Percentiles rank a stretch among this genome's conserved stretches.
Evolutionary conservation across 1,284 basidiomycete genomes (phyloP).

Genomic region (Phlebopus sp.): DNA sequence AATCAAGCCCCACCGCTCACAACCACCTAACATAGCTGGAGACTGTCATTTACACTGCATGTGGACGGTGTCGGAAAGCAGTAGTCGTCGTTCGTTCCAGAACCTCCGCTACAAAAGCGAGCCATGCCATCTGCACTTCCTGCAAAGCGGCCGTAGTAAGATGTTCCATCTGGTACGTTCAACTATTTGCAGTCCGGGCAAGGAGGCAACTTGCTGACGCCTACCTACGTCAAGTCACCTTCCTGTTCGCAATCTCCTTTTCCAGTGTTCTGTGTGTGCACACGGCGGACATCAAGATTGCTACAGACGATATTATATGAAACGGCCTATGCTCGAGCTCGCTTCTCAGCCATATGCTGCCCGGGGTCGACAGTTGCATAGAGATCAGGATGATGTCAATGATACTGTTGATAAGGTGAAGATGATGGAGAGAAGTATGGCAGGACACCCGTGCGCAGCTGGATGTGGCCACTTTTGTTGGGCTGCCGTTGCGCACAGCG

Average conservation of each 20-base stretch:
- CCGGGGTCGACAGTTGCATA: constrained; percentile 25
- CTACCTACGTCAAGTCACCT: constrained; percentile 52
- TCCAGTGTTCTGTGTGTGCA: constrained; percentile 68
- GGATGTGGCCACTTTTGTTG: constrained; percentile 68
- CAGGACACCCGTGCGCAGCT: constrained; percentile 58
- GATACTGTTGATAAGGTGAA: constrained; percentile 6
- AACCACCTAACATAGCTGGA: constrained; percentile 44
- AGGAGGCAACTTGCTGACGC: constrained; percentile 5
- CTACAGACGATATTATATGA: constrained; percentile 61
- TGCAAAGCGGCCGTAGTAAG: constrained; percentile 50
- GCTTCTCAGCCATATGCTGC: constrained; percentile 12
- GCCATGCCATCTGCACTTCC: constrained; percentile 49
- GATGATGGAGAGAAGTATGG: constrained; percentile 15
- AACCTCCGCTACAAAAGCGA: constrained; percentile 34
- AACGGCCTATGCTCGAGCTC: constrained; percentile 50
- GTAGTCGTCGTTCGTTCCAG: constrained; percentile 33
- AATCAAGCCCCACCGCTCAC: background rate
- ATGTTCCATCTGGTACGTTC: constrained; percentile 70
- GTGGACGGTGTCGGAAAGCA: constrained; percentile 64
- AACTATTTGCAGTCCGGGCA: background rate
- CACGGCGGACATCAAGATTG: constrained; percentile 78
- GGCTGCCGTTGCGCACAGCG: constrained; percentile 33
- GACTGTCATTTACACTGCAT: constrained; percentile 65
- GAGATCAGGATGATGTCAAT: constrained; percentile 18
- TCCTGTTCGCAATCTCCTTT: constrained; percentile 63